Conservation (phyloP, 306 rosid genomes). For the Corylus americana region DNA sequence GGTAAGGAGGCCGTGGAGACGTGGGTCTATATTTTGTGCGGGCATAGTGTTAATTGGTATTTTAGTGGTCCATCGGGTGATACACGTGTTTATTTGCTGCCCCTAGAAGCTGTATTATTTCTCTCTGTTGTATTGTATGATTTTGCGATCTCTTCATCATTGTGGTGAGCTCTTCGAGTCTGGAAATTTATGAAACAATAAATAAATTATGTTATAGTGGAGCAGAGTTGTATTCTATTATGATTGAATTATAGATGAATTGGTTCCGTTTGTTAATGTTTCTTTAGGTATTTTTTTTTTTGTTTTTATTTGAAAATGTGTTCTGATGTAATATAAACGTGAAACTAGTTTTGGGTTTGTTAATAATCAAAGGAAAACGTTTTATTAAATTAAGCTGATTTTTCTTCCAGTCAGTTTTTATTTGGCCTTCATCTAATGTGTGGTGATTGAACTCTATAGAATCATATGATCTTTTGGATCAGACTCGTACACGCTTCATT, state of each 20-base stretch:
- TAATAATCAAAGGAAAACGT: too few relatives aligned
- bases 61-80: conserved; percentile 26
- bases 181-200: conserved; percentile 24
- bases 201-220: conserved; percentile 9
- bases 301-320: too few relatives aligned
- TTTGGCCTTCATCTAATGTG: too few relatives aligned
- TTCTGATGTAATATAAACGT: too few relatives aligned
- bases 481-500: background rate
- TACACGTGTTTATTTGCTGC: conserved; percentile 34
- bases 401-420: background rate
- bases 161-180: conserved; percentile 10
- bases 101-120: conserved; percentile 20
- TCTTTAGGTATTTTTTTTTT: background rate
- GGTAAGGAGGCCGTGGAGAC: conserved; percentile 26
- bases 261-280: background rate
- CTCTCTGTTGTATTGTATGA: conserved; percentile 30
- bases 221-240: conserved; percentile 28
- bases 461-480: background rate
- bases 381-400: too few relatives aligned
- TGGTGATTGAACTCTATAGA: background rate
- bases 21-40: conserved; percentile 22
- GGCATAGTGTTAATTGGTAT: conserved; percentile 36
- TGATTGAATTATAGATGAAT: background rate
- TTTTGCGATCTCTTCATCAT: conserved; percentile 29
- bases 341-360: too few relatives aligned